A percentile compares a stretch with the other conserved stretches of the same genome.
Conservation (phyloP, 768 basidiomycete species). For the Boletus sp. region DNA sequence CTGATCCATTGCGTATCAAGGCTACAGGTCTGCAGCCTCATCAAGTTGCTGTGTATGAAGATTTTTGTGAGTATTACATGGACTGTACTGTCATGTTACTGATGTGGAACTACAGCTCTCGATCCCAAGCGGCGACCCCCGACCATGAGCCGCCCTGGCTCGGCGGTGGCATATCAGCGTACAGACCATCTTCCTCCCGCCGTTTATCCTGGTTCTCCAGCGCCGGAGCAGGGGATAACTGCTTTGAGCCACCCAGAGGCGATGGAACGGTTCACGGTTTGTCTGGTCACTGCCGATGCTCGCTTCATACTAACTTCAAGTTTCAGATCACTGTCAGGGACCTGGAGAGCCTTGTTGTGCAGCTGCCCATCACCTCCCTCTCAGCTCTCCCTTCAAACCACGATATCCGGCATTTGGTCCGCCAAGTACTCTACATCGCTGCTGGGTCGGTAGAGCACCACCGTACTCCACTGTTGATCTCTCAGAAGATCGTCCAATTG, state of each 20-base stretch:
- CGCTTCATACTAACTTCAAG: slow-evolving; percentile 1
- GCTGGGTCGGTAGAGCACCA: slow-evolving; percentile 75
- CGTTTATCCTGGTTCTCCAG: slow-evolving; percentile 61
- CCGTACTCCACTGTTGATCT: slow-evolving; percentile 86
- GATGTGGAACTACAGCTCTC: slow-evolving; percentile 36
- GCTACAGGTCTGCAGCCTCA: slow-evolving; percentile 75
- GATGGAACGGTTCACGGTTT: slow-evolving; percentile 83
- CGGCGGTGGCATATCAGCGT: slow-evolving; percentile 65
- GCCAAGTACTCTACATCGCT: slow-evolving; percentile 81
- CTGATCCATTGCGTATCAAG: slow-evolving; percentile 87
- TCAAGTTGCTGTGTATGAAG: slow-evolving; percentile 91
- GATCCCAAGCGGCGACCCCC: slow-evolving; percentile 57
- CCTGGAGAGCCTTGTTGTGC: slow-evolving; percentile 75
- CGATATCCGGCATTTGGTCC: slow-evolving; percentile 81
- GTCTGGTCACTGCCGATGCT: slow-evolving; percentile 22
- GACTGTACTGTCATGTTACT: slow-evolving; percentile 9
- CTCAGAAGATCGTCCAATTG: slow-evolving; percentile 95
- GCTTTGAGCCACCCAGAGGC: slow-evolving; percentile 73
- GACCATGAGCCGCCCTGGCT: slow-evolving; percentile 61
- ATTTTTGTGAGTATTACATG: slow-evolving; percentile 63
- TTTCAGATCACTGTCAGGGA: slow-evolving; percentile 44
- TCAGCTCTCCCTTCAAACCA: slow-evolving; percentile 75
- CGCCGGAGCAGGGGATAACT: slow-evolving; percentile 49
- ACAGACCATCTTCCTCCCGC: slow-evolving; percentile 41
- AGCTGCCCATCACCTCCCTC: slow-evolving; percentile 71